phyloP scores from a whole-genome alignment of 495 filamentous ascomycete species.

The Penicillium taxi region DNA sequence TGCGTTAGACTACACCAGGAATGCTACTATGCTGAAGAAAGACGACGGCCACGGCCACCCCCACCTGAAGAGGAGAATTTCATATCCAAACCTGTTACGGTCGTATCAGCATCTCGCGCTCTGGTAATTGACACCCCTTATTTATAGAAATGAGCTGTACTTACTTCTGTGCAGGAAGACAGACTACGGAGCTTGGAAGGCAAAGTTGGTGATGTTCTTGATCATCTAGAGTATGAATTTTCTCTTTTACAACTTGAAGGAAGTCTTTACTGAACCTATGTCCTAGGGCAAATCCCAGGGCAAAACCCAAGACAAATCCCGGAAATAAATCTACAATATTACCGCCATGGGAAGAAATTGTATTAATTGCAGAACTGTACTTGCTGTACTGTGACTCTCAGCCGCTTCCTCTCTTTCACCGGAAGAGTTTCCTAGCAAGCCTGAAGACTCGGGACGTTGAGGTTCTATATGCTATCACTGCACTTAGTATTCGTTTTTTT shows the following conservation, averaged over 20 bases:
- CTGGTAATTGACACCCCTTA: constrained; percentile 10
- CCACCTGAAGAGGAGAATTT: constrained; percentile 7
- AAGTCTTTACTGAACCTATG: constrained; percentile 7
- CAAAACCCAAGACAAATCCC: neutral
- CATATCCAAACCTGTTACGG: constrained; percentile 5
- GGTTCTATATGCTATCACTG: constrained; percentile 35
- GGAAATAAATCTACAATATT: constrained; percentile 11
- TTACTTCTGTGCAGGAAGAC: constrained; percentile 28
- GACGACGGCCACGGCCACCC: constrained; percentile 17
- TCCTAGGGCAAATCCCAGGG: no score
- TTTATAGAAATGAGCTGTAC: neutral
- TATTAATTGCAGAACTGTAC: constrained; percentile 32
- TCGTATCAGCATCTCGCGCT: constrained; percentile 10
- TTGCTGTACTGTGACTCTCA: constrained; percentile 40
- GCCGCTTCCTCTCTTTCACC: constrained; percentile 38
- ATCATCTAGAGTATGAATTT: constrained; percentile 21
- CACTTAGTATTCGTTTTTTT: constrained; percentile 31
- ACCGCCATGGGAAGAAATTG: constrained; percentile 36
- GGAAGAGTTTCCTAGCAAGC: constrained; percentile 28
- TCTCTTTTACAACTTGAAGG: constrained; percentile 1
- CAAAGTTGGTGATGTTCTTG: constrained; percentile 32
- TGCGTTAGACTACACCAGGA: constrained; percentile 36
- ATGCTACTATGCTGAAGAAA: constrained; percentile 36
- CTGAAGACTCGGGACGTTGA: constrained; percentile 32
- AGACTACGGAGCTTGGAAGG: constrained; percentile 33